Conservation (phyloP, 2,329 filamentous ascomycete genomes). For the Calonectria hongkongensis region DNA sequence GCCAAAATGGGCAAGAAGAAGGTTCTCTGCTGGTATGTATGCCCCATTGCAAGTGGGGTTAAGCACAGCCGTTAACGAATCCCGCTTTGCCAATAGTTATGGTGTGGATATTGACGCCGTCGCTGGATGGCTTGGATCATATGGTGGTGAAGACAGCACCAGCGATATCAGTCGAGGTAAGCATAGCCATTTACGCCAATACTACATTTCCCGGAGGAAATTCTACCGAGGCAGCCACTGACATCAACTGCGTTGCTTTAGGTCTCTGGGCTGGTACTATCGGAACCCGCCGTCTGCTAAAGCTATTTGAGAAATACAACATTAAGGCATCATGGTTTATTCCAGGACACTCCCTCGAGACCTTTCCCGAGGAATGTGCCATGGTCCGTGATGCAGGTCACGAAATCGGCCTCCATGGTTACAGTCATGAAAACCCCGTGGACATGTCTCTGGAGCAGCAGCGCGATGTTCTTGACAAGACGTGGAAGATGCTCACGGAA, state of each 20-base stretch:
- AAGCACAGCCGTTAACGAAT: neutral
- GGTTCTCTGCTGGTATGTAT: slow-evolving; percentile 55
- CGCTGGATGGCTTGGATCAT: slow-evolving; percentile 85
- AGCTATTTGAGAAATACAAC: slow-evolving; percentile 82
- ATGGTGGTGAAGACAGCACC: slow-evolving; percentile 84
- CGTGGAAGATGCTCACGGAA: slow-evolving; percentile 81
- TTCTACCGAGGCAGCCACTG: neutral
- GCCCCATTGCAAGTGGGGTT: neutral
- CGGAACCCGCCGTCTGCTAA: slow-evolving; percentile 79
- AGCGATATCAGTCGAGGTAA: slow-evolving; percentile 82
- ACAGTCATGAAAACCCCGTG: slow-evolving; percentile 83
- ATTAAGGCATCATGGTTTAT: slow-evolving; percentile 79
- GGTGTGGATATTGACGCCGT: slow-evolving; percentile 86
- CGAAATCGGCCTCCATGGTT: slow-evolving; percentile 78
- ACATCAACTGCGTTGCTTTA: neutral
- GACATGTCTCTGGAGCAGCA: slow-evolving; percentile 86
- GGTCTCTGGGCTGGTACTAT: slow-evolving; percentile 75
- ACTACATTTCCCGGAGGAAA: slow-evolving; percentile 64
- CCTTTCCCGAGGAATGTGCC: slow-evolving; percentile 67
- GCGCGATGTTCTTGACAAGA: slow-evolving; percentile 84
- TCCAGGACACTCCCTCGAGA: slow-evolving; percentile 69
- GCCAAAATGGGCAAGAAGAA: slow-evolving; percentile 60
- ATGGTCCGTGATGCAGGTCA: slow-evolving; percentile 68
- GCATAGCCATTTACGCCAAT: slow-evolving; percentile 50
- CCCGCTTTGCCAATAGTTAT: slow-evolving; percentile 65